Percentiles rank a stretch among this genome's conserved stretches.
These are phyloP conservation scores for Rhamnella rubrinervis DNA, from an alignment of 331 rosid species.

Conservation along the genomic window DNA sequence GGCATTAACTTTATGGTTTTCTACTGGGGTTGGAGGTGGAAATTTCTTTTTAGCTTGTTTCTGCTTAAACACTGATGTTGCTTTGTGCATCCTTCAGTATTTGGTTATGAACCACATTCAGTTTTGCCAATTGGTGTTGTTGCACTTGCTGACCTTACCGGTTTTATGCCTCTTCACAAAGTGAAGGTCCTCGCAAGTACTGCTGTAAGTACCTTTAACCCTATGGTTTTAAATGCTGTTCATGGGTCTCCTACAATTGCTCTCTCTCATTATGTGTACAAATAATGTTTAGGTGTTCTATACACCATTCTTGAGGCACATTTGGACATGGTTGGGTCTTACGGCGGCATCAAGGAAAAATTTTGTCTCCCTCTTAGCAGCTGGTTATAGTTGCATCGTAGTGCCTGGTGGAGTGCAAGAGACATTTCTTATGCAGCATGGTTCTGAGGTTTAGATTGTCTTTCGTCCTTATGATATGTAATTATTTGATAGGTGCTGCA, in stretches of 20 bases:
- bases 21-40: constrained; percentile 2
- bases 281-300: constrained; percentile 62
- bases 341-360: constrained; percentile 65
- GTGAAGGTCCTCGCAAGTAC: constrained; percentile 88
- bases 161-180: constrained; percentile 82
- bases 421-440: constrained; percentile 73
- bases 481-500: neutral
- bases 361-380: constrained; percentile 50
- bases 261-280: constrained; percentile 8
- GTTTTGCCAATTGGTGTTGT: constrained; percentile 84
- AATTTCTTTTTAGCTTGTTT: neutral
- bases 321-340: constrained; percentile 96
- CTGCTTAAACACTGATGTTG: too few relatives aligned
- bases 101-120: constrained; percentile 95
- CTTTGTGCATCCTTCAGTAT: constrained; percentile 50
- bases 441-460: constrained; percentile 61
- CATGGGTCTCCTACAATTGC: constrained; percentile 17
- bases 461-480: constrained; percentile 15
- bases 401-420: constrained; percentile 98
- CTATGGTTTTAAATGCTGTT: neutral
- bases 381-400: constrained; percentile 79
- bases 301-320: constrained; percentile 85
- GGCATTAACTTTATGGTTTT: too few relatives aligned
- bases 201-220: constrained; percentile 51
- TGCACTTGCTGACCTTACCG: constrained; percentile 68